Evolutionary conservation across 2,329 filamentous ascomycete genomes (phyloP), one percentile per base, ranked within the genome.

Genomic region (Leptographium galeiforme): DNA sequence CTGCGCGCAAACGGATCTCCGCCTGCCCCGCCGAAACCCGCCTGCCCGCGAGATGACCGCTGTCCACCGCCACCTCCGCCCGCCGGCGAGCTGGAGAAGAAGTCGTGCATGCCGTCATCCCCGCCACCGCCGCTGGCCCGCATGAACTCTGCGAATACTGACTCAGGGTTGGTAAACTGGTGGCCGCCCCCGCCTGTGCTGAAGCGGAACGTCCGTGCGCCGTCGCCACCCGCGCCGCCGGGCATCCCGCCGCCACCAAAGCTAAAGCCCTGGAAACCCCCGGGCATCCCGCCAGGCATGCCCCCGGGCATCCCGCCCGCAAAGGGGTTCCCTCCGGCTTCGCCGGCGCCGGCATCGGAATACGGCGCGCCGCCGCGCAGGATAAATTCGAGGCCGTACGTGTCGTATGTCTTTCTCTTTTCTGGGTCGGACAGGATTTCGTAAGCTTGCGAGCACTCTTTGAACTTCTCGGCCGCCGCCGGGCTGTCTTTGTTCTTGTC

Each of bases 401-500:
- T 84, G 67, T 98, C 93, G 67, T 98, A 98, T 44, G 84, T 84
- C 69, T 95, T 93, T 63, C 93, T 85, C 72, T 97, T 98, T 67
- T 97, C 90, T 56, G 91, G 90, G 63, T 98, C 93, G 57, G 89
- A 95, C 4, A 98, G 82, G 61, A 98, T 95, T 72, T 98, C 93
- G 73, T 96, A 98, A 54, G 93, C 93, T 72, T 97, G 90, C 1
- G 89, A 95, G 59, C 89, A 87, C 68, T 97, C 93, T 72, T 98
- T 98, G 77, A 98, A 98, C 70, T 91, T 96, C 67, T 97, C 93
- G 56, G 81, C 76, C 10, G 91, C 88, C 51, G 81, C 72, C 34
- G 89, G 82, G 62, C 91, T 89, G 71, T 95, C 84, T 69, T 90
- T 90, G 77, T 97, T 98, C 77, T 97, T 98, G 75, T 98, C 93